Percentiles rank a stretch among this genome's conserved stretches.
Conservation (phyloP, 495 filamentous ascomycete species). For the Cudoniella acicularis region DNA sequence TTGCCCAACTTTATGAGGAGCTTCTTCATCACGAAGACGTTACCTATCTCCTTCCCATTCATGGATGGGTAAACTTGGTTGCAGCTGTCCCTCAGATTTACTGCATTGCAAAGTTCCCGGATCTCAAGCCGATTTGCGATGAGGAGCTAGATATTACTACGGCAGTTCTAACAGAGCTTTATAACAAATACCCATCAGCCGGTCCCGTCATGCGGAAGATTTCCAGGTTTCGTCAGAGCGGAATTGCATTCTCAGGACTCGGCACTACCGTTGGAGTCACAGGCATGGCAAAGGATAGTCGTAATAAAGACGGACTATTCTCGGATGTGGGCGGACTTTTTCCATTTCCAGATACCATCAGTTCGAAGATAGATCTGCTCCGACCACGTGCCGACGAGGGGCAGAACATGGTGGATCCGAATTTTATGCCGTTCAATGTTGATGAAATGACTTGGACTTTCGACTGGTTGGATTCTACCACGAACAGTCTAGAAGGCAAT, state of each 20-base stretch:
- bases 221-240: neutral
- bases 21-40: neutral
- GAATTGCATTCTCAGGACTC: neutral
- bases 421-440: neutral
- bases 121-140: neutral
- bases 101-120: neutral
- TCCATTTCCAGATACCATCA: neutral
- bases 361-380: neutral
- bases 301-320: neutral
- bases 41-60: neutral
- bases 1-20: neutral
- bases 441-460: neutral
- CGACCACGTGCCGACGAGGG: neutral
- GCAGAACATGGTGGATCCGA: neutral
- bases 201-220: neutral
- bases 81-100: conserved; percentile 1
- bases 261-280: neutral
- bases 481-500: neutral
- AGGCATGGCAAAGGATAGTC: neutral
- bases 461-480: neutral
- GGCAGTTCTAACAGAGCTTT: neutral
- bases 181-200: neutral
- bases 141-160: neutral
- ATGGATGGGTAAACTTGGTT: neutral
- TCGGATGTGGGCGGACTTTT: neutral